A percentile compares a stretch with the other conserved stretches of the same genome.
Evolutionary conservation across 2,329 filamentous ascomycete species (phyloP).

Genomic region (Cryoendolithus antarcticus): DNA sequence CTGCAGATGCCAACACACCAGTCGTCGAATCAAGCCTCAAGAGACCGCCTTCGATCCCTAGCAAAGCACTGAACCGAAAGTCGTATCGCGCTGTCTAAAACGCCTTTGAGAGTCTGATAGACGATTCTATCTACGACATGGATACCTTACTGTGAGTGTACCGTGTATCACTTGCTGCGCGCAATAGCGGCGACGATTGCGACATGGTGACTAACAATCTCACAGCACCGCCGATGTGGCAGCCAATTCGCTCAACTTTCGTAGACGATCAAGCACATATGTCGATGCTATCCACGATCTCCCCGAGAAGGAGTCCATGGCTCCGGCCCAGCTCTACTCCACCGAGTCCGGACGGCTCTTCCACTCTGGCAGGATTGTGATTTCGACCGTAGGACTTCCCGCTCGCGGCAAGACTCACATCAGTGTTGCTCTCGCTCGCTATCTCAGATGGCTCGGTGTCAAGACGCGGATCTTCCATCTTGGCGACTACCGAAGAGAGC

Average conservation of each 20-base stretch:
- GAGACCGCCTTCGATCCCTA: too few species aligned
- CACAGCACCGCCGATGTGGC: slow-evolving; percentile 81
- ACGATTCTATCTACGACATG: neutral
- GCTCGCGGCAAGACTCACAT: slow-evolving; percentile 97
- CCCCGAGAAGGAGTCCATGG: slow-evolving; percentile 69
- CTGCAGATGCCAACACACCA: too few species aligned
- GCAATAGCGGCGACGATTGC: neutral
- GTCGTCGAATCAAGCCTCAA: too few species aligned
- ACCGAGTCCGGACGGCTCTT: slow-evolving; percentile 96
- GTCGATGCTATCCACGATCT: slow-evolving; percentile 96
- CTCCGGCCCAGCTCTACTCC: slow-evolving; percentile 92
- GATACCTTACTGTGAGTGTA: slow-evolving; percentile 24
- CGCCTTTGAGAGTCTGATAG: too few species aligned
- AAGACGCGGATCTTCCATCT: slow-evolving; percentile 97
- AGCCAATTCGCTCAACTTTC: slow-evolving; percentile 78
- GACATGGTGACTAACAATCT: slow-evolving; percentile 2
- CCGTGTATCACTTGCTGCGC: neutral
- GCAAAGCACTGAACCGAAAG: too few species aligned
- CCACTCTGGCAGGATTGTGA: slow-evolving; percentile 92
- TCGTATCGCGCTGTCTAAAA: too few species aligned
- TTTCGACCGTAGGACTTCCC: slow-evolving; percentile 90
- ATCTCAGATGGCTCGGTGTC: slow-evolving; percentile 91
- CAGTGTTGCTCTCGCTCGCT: slow-evolving; percentile 86
- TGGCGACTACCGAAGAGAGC: slow-evolving; percentile 88
- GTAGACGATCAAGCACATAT: slow-evolving; percentile 87